A percentile compares a stretch with the other conserved stretches of the same genome.
phyloP scores from a whole-genome alignment of 2,329 filamentous ascomycete species.

The Clonostachys chloroleuca region DNA sequence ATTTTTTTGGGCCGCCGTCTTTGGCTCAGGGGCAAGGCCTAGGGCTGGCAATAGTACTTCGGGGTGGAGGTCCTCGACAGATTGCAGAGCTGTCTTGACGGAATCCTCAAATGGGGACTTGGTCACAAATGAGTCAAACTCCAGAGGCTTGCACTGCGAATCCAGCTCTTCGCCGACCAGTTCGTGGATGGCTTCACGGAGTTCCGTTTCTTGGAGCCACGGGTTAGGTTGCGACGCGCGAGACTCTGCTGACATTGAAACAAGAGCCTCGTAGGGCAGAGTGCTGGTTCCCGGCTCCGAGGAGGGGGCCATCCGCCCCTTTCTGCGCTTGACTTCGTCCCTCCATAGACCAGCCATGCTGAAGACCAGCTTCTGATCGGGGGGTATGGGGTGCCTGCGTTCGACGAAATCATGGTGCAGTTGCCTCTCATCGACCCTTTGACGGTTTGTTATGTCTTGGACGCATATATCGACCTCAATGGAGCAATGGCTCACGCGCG shows the following conservation, averaged over 20 bases:
- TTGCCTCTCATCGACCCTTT: constrained; percentile 67
- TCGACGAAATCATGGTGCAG: constrained; percentile 89
- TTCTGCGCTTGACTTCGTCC: constrained; percentile 79
- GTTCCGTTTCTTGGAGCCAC: constrained; percentile 93
- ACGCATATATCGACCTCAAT: constrained; percentile 88
- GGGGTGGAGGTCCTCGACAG: constrained; percentile 83
- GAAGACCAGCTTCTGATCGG: constrained; percentile 77
- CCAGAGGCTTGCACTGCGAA: constrained; percentile 30
- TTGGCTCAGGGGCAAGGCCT: constrained; percentile 16
- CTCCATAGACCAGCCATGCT: constrained; percentile 94
- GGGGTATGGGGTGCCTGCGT: constrained; percentile 54
- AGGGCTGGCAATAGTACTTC: constrained; percentile 38
- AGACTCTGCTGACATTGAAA: constrained; percentile 84
- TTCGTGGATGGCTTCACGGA: constrained; percentile 57
- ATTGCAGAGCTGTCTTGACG: constrained; percentile 76
- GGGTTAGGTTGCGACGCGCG: constrained; percentile 68
- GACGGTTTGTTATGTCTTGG: constrained; percentile 81
- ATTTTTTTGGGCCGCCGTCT: too few relatives aligned
- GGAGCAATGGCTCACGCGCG: constrained; percentile 80
- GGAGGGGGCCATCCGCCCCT: constrained; percentile 57
- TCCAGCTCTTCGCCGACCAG: constrained; percentile 62
- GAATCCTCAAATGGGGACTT: constrained; percentile 44
- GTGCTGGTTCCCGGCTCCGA: constrained; percentile 34
- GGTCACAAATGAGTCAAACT: constrained; percentile 64
- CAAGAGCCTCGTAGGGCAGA: constrained; percentile 79